Evolutionary conservation across 805 yeast genomes (phyloP), one percentile per base, ranked within the genome.

Genomic region (Wickerhamiella domercqiae): DNA sequence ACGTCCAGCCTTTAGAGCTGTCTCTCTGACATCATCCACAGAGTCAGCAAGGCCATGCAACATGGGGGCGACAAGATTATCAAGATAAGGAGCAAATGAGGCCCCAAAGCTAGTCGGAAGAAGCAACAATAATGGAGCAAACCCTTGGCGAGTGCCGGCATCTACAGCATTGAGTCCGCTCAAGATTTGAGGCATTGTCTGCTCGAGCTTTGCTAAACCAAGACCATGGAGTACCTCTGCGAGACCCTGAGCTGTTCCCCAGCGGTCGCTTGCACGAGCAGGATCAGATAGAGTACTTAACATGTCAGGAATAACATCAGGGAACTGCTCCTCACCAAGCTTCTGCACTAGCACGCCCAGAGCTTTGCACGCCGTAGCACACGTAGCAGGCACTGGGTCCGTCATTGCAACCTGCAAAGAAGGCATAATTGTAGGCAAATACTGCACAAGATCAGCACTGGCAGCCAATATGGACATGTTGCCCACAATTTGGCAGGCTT

Each of bases 351-450:
- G 66, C 0, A 96, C 83, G 48, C 99, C 99, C 36, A 90, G 63
- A 0, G 98, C 98, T 60, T 96, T 75, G 16, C 96, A 86, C 18
- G 97, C 97, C 16, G 95, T 90, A 1, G 97, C 93, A 56, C 97
- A 74, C 0, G 99, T 90, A 30, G 75, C 81, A 22, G 97, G 94
- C 37, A 90, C 98, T 1, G 98, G 98, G 50, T 90, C 99, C 36
- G 93, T 95, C 94, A 90, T 87, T 4, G 97, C 93, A 31, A 71
- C 66, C 56, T 90, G 94, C 42, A 90, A 70, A 49, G 84, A 95
- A 7, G 73, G 67, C 32, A 87, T 77, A 48, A 90, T 66, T 31
- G 74, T 71, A 17, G 74, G 70, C 50, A 90, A 63, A 59, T 90
- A 90, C 19, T 95, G 96, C 36, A 73, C 59, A 42, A 90, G 66